A percentile compares a stretch with the other conserved stretches of the same genome.
Evolutionary conservation across 129 eudicot genomes (phyloP).

Genomic region (Silybum marianum): DNA sequence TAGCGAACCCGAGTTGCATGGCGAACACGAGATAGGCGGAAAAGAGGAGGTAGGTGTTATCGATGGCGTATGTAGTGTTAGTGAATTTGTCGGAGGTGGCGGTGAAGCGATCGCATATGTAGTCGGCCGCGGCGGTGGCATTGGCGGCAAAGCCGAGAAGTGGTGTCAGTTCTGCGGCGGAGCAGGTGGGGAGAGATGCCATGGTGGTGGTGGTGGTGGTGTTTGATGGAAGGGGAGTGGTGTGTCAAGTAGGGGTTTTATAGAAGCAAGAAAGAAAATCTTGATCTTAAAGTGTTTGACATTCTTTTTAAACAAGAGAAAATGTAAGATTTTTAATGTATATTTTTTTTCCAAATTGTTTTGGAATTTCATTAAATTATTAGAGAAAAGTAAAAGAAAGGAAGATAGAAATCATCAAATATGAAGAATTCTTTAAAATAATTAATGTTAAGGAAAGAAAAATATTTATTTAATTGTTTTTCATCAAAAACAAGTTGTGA

Average conservation of each 20-base stretch:
- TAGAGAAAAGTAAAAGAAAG: no score
- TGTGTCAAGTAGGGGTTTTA: conserved; percentile 20
- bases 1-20: conserved; percentile 82
- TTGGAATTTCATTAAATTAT: no score
- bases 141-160: conserved; percentile 57
- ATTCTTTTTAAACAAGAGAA: neutral
- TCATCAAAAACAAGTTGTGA: neutral
- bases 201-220: conserved; percentile 12
- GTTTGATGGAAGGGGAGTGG: conserved; percentile 18
- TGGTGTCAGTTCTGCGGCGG: conserved; percentile 64
- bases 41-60: conserved; percentile 72
- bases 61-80: conserved; percentile 53
- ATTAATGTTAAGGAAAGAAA: no score
- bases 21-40: conserved; percentile 73
- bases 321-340: no score
- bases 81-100: conserved; percentile 37
- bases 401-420: no score
- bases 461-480: neutral
- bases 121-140: conserved; percentile 63
- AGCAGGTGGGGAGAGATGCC: conserved; percentile 49
- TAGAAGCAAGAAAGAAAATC: conserved; percentile 1
- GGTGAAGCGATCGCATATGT: conserved; percentile 61
- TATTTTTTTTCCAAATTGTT: no score
- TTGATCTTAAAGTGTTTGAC: neutral
- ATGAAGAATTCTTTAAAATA: no score